Evolutionary conservation across 768 basidiomycete genomes (phyloP).

Genomic region (Rhodocollybia butyracea): DNA sequence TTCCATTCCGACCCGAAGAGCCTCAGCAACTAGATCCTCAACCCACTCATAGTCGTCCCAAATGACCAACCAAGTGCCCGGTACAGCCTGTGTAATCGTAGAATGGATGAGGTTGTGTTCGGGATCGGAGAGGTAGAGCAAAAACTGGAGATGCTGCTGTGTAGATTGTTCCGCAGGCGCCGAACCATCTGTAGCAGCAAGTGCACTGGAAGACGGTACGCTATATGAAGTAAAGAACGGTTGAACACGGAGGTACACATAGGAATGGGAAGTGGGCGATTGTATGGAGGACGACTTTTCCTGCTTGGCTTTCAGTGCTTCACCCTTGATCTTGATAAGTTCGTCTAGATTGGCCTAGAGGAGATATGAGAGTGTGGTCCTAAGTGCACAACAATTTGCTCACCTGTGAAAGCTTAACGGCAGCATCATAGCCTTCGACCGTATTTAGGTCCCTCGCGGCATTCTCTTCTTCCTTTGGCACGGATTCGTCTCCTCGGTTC

Average conservation of each 20-base stretch:
- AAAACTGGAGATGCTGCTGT: slow-evolving; percentile 61
- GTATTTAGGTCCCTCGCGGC: slow-evolving; percentile 68
- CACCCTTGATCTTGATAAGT: slow-evolving; percentile 58
- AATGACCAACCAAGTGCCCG: slow-evolving; percentile 80
- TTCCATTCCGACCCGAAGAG: slow-evolving; percentile 80
- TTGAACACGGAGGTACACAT: slow-evolving; percentile 91
- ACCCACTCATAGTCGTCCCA: slow-evolving; percentile 97
- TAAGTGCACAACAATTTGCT: slow-evolving; percentile 9
- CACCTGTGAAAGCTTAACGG: slow-evolving; percentile 82
- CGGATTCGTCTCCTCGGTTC: slow-evolving; percentile 76
- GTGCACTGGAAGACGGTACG: slow-evolving; percentile 29
- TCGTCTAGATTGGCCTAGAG: slow-evolving; percentile 74
- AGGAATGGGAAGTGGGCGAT: slow-evolving; percentile 75
- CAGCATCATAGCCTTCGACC: slow-evolving; percentile 83
- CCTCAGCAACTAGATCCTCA: slow-evolving; percentile 90
- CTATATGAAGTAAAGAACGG: slow-evolving; percentile 67
- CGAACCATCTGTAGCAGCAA: slow-evolving; percentile 21
- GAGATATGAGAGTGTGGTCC: not conserved
- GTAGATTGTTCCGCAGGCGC: slow-evolving; percentile 35
- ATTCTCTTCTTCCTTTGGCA: slow-evolving; percentile 53
- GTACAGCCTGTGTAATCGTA: slow-evolving; percentile 81
- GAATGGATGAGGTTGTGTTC: slow-evolving; percentile 72
- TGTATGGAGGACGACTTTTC: slow-evolving; percentile 30
- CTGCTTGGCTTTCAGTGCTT: slow-evolving; percentile 25
- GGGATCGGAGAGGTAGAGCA: slow-evolving; percentile 74